Conservation (phyloP, 2,329 filamentous ascomycete species). For the Emergomyces orientalis region DNA sequence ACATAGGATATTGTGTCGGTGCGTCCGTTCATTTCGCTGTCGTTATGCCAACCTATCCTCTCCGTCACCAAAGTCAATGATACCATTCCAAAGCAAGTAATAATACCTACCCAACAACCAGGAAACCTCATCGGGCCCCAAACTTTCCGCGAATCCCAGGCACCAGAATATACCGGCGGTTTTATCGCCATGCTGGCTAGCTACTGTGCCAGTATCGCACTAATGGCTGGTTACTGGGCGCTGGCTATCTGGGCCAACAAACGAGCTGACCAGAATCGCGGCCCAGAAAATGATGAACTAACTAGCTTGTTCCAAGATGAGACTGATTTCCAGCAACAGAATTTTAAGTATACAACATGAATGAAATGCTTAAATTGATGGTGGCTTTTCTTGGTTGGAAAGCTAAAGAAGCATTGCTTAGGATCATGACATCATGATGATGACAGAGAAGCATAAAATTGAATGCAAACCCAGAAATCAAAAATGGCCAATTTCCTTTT, state of each 20-base stretch:
- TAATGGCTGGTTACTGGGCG: slow-evolving; percentile 27
- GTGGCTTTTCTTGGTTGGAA: not conserved
- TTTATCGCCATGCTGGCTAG: slow-evolving; percentile 31
- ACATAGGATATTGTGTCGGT: slow-evolving; percentile 34
- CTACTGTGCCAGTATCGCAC: slow-evolving; percentile 27
- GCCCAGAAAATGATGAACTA: slow-evolving; percentile 10
- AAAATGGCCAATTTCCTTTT: too few species aligned
- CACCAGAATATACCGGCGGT: slow-evolving; percentile 32
- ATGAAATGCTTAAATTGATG: not conserved
- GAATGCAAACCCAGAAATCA: too few species aligned
- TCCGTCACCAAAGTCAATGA: not conserved
- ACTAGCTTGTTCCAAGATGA: slow-evolving; percentile 17
- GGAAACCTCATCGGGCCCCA: slow-evolving; percentile 37
- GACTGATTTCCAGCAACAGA: slow-evolving; percentile 22
- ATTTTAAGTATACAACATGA: slow-evolving; percentile 22
- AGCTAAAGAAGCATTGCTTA: not conserved
- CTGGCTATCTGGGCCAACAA: slow-evolving; percentile 18
- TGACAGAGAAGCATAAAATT: too few species aligned
- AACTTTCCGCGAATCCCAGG: slow-evolving; percentile 33
- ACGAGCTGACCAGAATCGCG: slow-evolving; percentile 9
- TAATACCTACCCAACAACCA: not conserved
- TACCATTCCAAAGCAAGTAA: not conserved
- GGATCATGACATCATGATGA: not conserved
- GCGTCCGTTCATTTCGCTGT: not conserved
- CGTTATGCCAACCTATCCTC: not conserved